Conservation (phyloP, 2,329 filamentous ascomycete species). For the Fusarium drepaniforme region DNA sequence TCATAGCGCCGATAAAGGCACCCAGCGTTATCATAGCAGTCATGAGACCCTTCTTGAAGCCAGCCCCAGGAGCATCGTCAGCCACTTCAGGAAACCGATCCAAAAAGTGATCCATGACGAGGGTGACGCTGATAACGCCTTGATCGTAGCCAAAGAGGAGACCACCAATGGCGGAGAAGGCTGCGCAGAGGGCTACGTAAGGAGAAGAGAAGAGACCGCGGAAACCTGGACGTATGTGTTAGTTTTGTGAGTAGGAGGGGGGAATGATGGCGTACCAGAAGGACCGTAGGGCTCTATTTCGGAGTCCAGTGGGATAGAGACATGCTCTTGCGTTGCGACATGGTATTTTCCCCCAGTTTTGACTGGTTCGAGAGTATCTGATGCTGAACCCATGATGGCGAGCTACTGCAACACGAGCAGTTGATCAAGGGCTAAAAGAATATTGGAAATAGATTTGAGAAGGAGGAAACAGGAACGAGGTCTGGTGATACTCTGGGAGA, state of each 20-base stretch:
- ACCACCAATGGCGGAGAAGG: conserved; percentile 18
- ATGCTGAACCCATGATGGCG: background rate
- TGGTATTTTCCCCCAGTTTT: background rate
- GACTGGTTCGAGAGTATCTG: background rate
- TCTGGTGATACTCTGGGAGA: background rate
- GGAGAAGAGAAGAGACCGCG: conserved; percentile 11
- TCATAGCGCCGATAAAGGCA: conserved; percentile 48
- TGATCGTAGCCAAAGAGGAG: conserved; percentile 42
- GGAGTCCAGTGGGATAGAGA: background rate
- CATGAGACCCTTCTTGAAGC: conserved; percentile 55
- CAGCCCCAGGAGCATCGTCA: conserved; percentile 49
- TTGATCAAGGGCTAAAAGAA: background rate
- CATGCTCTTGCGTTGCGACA: background rate
- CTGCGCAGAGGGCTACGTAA: conserved; percentile 5
- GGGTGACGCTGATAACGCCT: conserved; percentile 47
- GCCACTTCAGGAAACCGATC: background rate
- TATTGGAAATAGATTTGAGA: background rate
- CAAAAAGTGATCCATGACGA: background rate
- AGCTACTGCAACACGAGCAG: background rate
- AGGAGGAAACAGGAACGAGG: background rate
- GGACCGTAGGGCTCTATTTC: background rate
- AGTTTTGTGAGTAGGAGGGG: background rate
- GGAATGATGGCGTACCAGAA: background rate
- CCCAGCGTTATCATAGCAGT: conserved; percentile 59
- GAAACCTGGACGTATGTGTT: background rate